Base-by-base conservation (phyloP, 1,284 basidiomycete genomes). In the Tilletia indica region DNA sequence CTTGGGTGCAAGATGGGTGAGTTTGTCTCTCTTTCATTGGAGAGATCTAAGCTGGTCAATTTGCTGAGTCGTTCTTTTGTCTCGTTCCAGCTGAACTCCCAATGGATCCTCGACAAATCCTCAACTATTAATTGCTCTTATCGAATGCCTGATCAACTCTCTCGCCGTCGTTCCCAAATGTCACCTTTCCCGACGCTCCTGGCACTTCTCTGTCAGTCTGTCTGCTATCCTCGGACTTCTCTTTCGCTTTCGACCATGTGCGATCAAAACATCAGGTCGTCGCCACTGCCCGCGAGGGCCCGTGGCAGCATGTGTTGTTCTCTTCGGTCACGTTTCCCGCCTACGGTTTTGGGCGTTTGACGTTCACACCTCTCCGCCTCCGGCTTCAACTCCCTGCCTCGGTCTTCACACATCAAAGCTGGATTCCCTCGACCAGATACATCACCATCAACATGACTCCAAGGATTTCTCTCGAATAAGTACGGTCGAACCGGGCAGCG, bases 1-100 rank as follows among this genome's bases (percentile, higher is more conserved):
- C 72, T 80, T 21, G 78, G 79, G 6, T 80, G 77, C 68, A 79
- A 79, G 68, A 80, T 80, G 78, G 77, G 74, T 61, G 78, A 78
- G 58, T 58, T 72, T 12, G 14, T 21, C 69, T 25, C 56, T 31
- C 34, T 0, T n/a, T 31, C 56, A 31, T 14, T 34, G 14, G 56
- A 34, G 51, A 49, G 47, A 49, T n/a, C 12, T 49, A 49, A 6
- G 16, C 34, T 25, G 19, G 47, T 21, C 39, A 16, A 47, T 12
- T n/a, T 12, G 21, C 56, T 56, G 56, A 70, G 14, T 11, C 16
- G 67, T 11, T 36, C 12, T 9, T 21, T 64, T 64, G 9, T 64
- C 34, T 54, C 51, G 8, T n/a, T 36, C 61, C 56, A 71, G 70
- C 79, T 8, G 73, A 74, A 64, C 63, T 74, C 9, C 73, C 73